Percentiles rank a stretch among this genome's conserved stretches.
These are phyloP conservation scores for Colletotrichum coccodes DNA, from an alignment of 2,329 filamentous ascomycete species.

Conservation along the genomic window DNA sequence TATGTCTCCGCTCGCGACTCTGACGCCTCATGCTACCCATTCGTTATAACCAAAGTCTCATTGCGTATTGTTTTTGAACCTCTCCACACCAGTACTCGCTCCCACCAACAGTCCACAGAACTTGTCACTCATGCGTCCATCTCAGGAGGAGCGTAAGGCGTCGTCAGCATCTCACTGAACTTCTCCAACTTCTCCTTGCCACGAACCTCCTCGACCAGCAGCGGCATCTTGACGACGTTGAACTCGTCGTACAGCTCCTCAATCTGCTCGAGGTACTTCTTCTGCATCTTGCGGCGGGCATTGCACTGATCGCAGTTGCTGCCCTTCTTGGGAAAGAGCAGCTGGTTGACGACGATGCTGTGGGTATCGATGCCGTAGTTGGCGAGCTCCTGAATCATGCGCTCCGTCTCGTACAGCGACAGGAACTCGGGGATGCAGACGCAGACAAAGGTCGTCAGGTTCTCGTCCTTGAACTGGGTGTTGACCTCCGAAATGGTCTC, in stretches of 20 bases:
- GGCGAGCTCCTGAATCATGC: constrained; percentile 98
- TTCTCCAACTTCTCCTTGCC: constrained; percentile 94
- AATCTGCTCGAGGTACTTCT: constrained; percentile 98
- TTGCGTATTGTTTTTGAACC: constrained; percentile 18
- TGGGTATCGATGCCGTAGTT: constrained; percentile 96
- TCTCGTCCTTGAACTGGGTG: constrained; percentile 96
- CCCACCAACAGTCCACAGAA: too few relatives aligned
- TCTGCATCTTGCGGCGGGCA: constrained; percentile 96
- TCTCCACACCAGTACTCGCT: background rate
- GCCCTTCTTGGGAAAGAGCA: constrained; percentile 88
- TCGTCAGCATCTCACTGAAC: constrained; percentile 87
- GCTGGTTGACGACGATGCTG: constrained; percentile 97
- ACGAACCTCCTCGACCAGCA: constrained; percentile 93
- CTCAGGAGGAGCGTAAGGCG: constrained; percentile 76
- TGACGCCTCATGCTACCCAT: constrained; percentile 23
- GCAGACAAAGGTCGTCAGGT: constrained; percentile 96
- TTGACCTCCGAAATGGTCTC: constrained; percentile 97
- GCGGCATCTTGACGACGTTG: constrained; percentile 98
- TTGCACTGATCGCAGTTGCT: constrained; percentile 96
- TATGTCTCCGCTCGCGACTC: constrained; percentile 25
- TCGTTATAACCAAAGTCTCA: constrained; percentile 18
- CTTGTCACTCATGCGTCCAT: constrained; percentile 29
- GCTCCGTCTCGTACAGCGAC: constrained; percentile 96
- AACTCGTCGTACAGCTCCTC: constrained; percentile 99
- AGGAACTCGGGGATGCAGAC: constrained; percentile 99